These are phyloP conservation scores for Claviceps fusiformis DNA, from an alignment of 2,329 filamentous ascomycete species.

Conservation along the genomic window DNA sequence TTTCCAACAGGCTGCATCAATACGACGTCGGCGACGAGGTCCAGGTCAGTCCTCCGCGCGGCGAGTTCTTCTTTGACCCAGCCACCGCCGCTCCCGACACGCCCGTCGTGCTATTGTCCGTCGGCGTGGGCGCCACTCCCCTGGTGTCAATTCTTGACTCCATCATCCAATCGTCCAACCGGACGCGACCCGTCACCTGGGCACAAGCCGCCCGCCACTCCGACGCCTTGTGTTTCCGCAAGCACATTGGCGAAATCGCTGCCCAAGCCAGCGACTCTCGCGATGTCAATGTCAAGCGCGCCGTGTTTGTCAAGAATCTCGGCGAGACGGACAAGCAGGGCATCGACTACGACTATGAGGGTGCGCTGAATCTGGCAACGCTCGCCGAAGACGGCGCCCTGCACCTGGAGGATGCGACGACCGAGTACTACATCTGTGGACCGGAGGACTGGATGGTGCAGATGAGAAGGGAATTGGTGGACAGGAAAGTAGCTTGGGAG, in stretches of 20 bases:
- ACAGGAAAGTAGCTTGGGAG: slow-evolving; percentile 35
- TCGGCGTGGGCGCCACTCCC: slow-evolving; percentile 55
- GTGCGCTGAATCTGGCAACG: slow-evolving; percentile 40
- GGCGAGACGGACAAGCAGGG: slow-evolving; percentile 28
- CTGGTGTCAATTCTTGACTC: slow-evolving; percentile 52
- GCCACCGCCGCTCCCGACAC: slow-evolving; percentile 25
- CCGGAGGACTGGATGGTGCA: slow-evolving; percentile 54
- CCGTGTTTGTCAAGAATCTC: slow-evolving; percentile 40
- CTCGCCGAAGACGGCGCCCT: slow-evolving; percentile 36
- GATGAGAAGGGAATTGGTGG: slow-evolving; percentile 34
- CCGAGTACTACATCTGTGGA: slow-evolving; percentile 58
- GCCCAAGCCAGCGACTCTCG: slow-evolving; percentile 12
- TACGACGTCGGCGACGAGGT: slow-evolving; percentile 38
- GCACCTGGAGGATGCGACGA: slow-evolving; percentile 33
- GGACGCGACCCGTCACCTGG: slow-evolving; percentile 41
- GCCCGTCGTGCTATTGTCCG: slow-evolving; percentile 53
- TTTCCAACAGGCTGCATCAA: slow-evolving; percentile 40
- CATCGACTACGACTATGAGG: slow-evolving; percentile 41
- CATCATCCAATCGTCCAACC: slow-evolving; percentile 21
- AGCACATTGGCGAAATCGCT: slow-evolving; percentile 28
- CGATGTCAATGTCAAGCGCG: slow-evolving; percentile 14
- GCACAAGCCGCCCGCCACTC: slow-evolving; percentile 45
- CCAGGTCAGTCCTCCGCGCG: slow-evolving; percentile 40
- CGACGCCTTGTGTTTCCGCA: slow-evolving; percentile 39
- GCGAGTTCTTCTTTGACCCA: slow-evolving; percentile 48